phyloP scores from a whole-genome alignment of 2,329 filamentous ascomycete species.

The Apiospora hydei region DNA sequence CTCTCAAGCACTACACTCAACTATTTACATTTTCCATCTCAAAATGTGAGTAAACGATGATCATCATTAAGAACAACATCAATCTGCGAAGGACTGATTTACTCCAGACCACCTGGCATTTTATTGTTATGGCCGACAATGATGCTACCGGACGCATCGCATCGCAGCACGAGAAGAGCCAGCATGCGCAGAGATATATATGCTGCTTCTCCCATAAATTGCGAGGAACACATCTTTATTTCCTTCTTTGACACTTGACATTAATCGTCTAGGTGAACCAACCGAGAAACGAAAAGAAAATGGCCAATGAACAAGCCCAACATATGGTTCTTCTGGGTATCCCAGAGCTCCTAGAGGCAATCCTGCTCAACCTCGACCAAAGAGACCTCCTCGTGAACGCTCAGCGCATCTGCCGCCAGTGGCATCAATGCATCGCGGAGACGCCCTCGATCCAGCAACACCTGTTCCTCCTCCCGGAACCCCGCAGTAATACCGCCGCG shows the following conservation, averaged over 20 bases:
- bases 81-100: not conserved
- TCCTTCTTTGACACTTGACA: not conserved
- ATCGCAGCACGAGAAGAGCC: not conserved
- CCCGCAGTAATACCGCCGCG: not conserved
- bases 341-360: conserved; percentile 28
- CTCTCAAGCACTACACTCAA: not conserved
- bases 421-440: conserved; percentile 15
- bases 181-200: not conserved
- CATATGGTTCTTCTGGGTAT: not conserved
- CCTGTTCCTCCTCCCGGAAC: conserved; percentile 27
- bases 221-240: not conserved
- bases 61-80: not conserved
- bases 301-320: not conserved
- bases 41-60: not conserved
- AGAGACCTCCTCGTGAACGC: conserved; percentile 25
- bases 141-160: not conserved
- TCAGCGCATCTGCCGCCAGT: conserved; percentile 24
- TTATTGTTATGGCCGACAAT: not conserved
- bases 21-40: not conserved
- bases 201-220: not conserved
- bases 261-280: not conserved
- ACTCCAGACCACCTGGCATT: not conserved
- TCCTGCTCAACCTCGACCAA: conserved; percentile 27
- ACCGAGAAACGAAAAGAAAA: not conserved
- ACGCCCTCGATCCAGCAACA: conserved; percentile 23